Base-by-base conservation (phyloP, 1,139 yeast species). In the Hansenula sp. region DNA sequence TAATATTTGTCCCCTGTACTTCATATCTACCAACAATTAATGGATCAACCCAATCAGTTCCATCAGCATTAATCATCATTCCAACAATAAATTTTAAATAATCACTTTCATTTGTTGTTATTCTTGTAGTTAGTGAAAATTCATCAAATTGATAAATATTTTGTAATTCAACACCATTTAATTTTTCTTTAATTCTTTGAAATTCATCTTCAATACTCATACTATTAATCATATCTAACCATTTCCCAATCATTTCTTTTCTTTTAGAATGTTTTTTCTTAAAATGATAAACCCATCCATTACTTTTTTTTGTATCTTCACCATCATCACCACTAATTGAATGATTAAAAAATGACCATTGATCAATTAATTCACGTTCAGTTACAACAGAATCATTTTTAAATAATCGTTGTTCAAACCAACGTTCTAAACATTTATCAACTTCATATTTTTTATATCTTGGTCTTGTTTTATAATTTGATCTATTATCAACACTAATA, bases 231-330 rank as follows among this genome's bases (percentile, higher is more conserved):
- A 48, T 18, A 13, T 39, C 31, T 3, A 44, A 32, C 37, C 55
- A 57, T 1, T 39, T n/a, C n/a, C n/a, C 26, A 13, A 40, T 38
- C 4, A 62, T 60, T 16, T 56, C 40, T 4, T 54, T 52, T 34
- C 52, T 46, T 3, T 47, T 30, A 11, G 51, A 36, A 42, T 59
- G 53, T 32, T 57, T 51, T 37, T 51, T 53, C 39, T 61, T 64
- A 51, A 65, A 65, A 45, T 61, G 62, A 32, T 61, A 59, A 5
- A 63, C 39, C 69, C 69, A 65, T 0, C 69, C 69, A 43, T 61
- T 61, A n/a, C n/a, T n/a, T 3, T 65, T 59, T 40, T 61, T 60
- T 2, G 29, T 26, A 12, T 29, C 14, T 18, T 38, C 33, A 5
- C 32, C 36, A 2, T 38, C 43, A 6, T 35, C 35, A 24, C 7